Evolutionary conservation across 2,329 filamentous ascomycete species (phyloP).

Genomic region (Alternaria burnsii): DNA sequence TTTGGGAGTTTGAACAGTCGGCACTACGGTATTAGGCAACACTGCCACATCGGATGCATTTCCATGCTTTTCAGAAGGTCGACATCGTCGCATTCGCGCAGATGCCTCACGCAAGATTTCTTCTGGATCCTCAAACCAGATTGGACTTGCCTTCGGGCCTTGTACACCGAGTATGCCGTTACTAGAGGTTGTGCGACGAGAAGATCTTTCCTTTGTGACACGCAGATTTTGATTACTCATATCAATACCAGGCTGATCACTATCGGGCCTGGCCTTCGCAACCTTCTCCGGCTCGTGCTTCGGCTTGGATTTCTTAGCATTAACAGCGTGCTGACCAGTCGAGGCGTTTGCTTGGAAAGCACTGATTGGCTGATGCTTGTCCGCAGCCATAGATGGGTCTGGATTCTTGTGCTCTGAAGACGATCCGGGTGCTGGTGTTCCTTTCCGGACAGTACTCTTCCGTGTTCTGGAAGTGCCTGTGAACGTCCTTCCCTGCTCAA

Average conservation of each 20-base stretch:
- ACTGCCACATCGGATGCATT: neutral
- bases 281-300: neutral
- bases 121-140: slow-evolving; percentile 32
- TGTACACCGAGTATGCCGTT: slow-evolving; percentile 24
- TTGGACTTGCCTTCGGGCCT: slow-evolving; percentile 27
- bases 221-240: neutral
- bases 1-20: neutral
- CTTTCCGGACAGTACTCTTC: neutral
- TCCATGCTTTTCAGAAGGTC: slow-evolving; percentile 16
- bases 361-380: neutral
- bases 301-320: neutral
- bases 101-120: slow-evolving; percentile 28
- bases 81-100: slow-evolving; percentile 16
- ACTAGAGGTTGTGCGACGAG: slow-evolving; percentile 11
- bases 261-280: neutral
- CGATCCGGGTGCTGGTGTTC: neutral
- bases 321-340: neutral
- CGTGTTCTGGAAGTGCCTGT: neutral
- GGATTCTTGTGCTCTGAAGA: neutral
- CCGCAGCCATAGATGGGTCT: neutral
- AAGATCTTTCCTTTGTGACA: neutral
- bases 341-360: neutral
- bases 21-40: neutral
- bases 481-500: neutral
- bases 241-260: neutral